Base-by-base conservation (phyloP, 192 early-diverging fungal genomes). In the Coemansia sp. region DNA sequence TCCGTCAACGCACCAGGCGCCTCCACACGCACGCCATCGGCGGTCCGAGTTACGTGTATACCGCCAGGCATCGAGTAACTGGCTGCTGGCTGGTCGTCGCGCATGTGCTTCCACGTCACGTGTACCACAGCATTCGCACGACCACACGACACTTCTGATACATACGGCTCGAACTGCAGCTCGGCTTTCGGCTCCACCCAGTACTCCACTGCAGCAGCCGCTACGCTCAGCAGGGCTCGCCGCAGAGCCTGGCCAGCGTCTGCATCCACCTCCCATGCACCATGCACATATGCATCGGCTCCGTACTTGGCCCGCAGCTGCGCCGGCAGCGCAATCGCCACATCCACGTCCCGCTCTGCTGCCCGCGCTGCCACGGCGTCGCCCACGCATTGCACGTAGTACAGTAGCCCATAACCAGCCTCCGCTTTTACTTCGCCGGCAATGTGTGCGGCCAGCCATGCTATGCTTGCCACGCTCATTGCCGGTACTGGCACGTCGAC, bases 291-390 rank as follows among this genome's bases (percentile, higher is more conserved):
- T 8, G 57, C 50, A 6, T 53, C 22, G 9, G 66, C 64, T 14
- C 6, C 63, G 56, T 19, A 34, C 47, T 1, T 38, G 42, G 26
- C 59, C 7, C 22, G 62, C 57, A 22, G 31, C 26, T 46, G 51
- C 2, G 57, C 48, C 1, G 71, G 76, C 15, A 79, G 49, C 1
- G 76, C 67, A 37, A 79, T 46, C 1, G 57, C 31, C 26, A 79
- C 10, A 3, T 38, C 26, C 9, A 73, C 54, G 12, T 54, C 62
- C 23, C 73, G 64, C 40, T 73, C 71, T 2, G 37, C 71, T 4
- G 76, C 76, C 48, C 71, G 50, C 10, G 76, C 71, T 1, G 67
- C 71, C 53, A 73, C 28, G 10, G 68, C 71, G 38, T 79, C 76
- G 34, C 50, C 67, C 20, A 79, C 62, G n/a, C 52, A 60, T 59